A percentile compares a stretch with the other conserved stretches of the same genome.
These are phyloP conservation scores for Macadamia tetraphylla DNA, from an alignment of 164 flowering plant species.

Conservation along the genomic window DNA sequence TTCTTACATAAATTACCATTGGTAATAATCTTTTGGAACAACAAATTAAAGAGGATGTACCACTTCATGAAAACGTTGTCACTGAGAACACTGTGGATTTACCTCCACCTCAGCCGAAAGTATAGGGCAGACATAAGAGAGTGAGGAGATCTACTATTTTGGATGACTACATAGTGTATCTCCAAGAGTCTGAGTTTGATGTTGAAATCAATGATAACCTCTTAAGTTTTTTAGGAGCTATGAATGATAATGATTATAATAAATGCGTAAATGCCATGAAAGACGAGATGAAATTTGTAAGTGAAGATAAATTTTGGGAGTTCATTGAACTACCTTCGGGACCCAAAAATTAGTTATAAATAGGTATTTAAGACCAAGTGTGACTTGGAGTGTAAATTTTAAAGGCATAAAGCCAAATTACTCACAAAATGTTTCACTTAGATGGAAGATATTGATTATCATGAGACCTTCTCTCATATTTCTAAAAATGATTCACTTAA, in stretches of 20 bases:
- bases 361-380: background rate
- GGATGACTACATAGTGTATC: conserved; percentile 1
- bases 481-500: too few species aligned
- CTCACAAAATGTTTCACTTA: background rate
- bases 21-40: too few species aligned
- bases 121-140: background rate
- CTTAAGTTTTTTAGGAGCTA: conserved; percentile 1
- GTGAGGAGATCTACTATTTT: background rate
- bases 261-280: too few species aligned
- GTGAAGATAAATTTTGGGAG: conserved; percentile 1
- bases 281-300: conserved; percentile 3
- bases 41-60: background rate
- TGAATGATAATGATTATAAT: background rate
- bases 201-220: background rate
- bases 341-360: background rate
- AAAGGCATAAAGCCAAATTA: background rate
- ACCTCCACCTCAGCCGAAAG: too few species aligned
- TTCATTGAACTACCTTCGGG: background rate
- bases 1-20: too few species aligned
- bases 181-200: conserved; percentile 5
- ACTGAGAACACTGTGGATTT: too few species aligned
- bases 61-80: background rate
- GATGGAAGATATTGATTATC: background rate
- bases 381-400: background rate
- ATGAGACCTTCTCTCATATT: too few species aligned